phyloP scores from a whole-genome alignment of 1,139 yeast genomes.

The Geotrichum restrictum region DNA sequence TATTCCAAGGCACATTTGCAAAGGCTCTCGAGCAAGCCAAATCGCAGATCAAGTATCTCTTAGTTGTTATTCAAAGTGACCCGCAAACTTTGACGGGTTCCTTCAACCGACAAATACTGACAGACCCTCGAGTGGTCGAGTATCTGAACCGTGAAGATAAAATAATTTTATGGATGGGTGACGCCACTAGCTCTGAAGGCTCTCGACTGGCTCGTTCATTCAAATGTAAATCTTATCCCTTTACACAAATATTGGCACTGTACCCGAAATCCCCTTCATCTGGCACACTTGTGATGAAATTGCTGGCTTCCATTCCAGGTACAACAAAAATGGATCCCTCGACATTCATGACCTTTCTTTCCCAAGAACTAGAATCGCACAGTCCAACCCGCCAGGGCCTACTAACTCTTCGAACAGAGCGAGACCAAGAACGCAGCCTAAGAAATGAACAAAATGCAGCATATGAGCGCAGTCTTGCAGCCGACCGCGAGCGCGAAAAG shows the following conservation, averaged over 20 bases:
- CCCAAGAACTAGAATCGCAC: conserved; percentile 46
- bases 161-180: conserved; percentile 81
- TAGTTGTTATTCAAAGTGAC: conserved; percentile 69
- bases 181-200: conserved; percentile 75
- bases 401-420: conserved; percentile 58
- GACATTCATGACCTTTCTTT: conserved; percentile 37
- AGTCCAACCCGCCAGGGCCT: conserved; percentile 57
- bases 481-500: conserved; percentile 47
- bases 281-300: conserved; percentile 45
- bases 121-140: conserved; percentile 50
- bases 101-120: conserved; percentile 55
- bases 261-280: conserved; percentile 38
- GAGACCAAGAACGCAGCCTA: conserved; percentile 55
- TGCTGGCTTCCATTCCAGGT: conserved; percentile 68
- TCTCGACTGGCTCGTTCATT: conserved; percentile 76
- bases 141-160: conserved; percentile 49
- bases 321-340: conserved; percentile 26
- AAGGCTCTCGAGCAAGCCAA: conserved; percentile 69
- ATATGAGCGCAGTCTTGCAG: conserved; percentile 61
- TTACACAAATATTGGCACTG: conserved; percentile 63
- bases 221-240: conserved; percentile 72
- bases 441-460: conserved; percentile 75
- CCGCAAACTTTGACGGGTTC: conserved; percentile 58
- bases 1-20: conserved; percentile 70
- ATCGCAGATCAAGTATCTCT: conserved; percentile 60